These are phyloP conservation scores for Entomortierella parvispora DNA, from an alignment of 192 early-diverging fungal genomes.

Conservation along the genomic window DNA sequence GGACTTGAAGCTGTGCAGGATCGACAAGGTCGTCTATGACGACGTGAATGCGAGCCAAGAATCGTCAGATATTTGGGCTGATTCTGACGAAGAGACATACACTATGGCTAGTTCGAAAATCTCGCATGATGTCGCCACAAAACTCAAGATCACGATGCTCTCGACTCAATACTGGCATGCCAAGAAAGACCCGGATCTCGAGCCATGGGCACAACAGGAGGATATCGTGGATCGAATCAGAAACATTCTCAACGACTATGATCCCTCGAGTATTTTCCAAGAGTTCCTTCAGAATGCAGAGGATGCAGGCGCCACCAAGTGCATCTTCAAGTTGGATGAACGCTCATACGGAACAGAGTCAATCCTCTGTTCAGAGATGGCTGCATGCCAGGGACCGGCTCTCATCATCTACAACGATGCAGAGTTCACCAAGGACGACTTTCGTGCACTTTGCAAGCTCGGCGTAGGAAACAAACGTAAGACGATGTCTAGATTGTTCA, in stretches of 20 bases:
- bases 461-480: constrained; percentile 28
- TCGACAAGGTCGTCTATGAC: constrained; percentile 26
- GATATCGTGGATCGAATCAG: constrained; percentile 30
- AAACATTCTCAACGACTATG: constrained; percentile 21
- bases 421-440: constrained; percentile 23
- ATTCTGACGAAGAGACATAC: neutral
- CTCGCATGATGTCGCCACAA: neutral
- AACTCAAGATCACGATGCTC: constrained; percentile 19
- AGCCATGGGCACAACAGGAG: constrained; percentile 25
- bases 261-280: constrained; percentile 3
- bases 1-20: neutral
- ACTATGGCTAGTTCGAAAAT: constrained; percentile 7
- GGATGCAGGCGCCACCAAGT: constrained; percentile 24
- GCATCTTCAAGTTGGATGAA: constrained; percentile 14
- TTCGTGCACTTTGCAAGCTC: constrained; percentile 15
- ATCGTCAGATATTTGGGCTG: neutral
- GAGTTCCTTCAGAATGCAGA: constrained; percentile 39
- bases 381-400: constrained; percentile 40
- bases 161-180: constrained; percentile 11
- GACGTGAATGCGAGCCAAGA: constrained; percentile 3
- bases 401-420: constrained; percentile 30
- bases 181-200: constrained; percentile 2
- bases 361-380: constrained; percentile 5
- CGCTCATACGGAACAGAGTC: neutral
- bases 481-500: neutral